Percentiles rank a stretch among this genome's conserved stretches.
Conservation (phyloP, 78 protist genomes). For the Dictyostelium capitatum region DNA sequence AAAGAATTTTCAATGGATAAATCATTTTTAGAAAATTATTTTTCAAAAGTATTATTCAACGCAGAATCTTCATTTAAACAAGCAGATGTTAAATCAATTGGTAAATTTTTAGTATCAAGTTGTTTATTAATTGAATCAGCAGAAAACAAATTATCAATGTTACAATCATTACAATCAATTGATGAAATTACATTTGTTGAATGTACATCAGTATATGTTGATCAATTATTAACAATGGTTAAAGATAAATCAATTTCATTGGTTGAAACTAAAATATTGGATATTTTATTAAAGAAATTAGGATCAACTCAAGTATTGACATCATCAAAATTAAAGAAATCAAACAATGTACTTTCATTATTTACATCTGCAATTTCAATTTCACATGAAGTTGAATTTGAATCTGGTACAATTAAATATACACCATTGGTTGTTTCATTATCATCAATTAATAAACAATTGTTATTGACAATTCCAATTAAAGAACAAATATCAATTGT, state of each 20-base stretch:
- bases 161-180: not conserved
- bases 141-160: not conserved
- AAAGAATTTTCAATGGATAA: conserved; percentile 39
- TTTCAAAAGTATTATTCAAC: not conserved
- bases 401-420: not conserved
- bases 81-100: not conserved
- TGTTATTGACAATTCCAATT: not conserved
- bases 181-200: not conserved
- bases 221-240: not conserved
- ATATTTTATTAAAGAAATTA: conserved; percentile 11
- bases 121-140: not conserved
- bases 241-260: not conserved
- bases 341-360: not conserved
- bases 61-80: not conserved
- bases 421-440: not conserved
- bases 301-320: not conserved
- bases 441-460: not conserved
- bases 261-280: not conserved
- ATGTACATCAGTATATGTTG: not conserved
- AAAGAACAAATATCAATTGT: conserved; percentile 28
- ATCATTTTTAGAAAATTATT: not conserved
- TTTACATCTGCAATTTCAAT: not conserved
- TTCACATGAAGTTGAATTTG: not conserved
- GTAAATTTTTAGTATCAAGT: conserved; percentile 4
- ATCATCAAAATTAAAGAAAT: not conserved